Evolutionary conservation across 2,329 filamentous ascomycete species (phyloP), one percentile per base, ranked within the genome.

Genomic region (Bertia moriformis): DNA sequence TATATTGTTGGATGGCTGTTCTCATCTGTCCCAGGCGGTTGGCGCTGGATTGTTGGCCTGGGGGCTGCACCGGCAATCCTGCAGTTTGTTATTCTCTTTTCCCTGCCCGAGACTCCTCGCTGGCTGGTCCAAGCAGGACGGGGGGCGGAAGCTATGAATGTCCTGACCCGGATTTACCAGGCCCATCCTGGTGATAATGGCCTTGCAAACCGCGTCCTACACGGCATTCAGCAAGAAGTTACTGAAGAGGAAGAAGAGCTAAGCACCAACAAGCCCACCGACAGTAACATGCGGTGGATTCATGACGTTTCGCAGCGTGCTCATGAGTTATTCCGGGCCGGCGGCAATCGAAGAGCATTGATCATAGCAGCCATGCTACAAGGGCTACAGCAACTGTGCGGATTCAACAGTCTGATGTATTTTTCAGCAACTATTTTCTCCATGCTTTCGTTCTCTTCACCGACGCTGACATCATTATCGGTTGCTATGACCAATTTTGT

Each of bases 271-370:
- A 49, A 53, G 37, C 7, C 45, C 4, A 42, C 45, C 18, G 43
- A 38, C 14, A 40, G 33, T 14, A 44, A 38, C 4, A 29, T 40
- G 4, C 47, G 44, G 24, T 58, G 51, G 54, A 20, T 52, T 18
- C 45, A 48, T 14, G 48, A 49, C 42, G 35, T 52, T 3, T 48
- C 43, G 4, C 49, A 51, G 19, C 49, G 52, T 10, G 48, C 49
- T 3, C 45, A 46, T 12, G 51, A 55, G 20, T 46, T 63, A 4
- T 52, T 35, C 32, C 32, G 32, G 7, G n/a, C n/a, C n/a, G 32
- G 32, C 15, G 32, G 32, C 10, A 35, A 35, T 35, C 12, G 32
- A 17, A 35, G 32, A 17, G 32, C 32, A 17, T 15, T 35, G 10
- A 35, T 17, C 7, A 35, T 35, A 7, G 32, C 32, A 12, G 17